Evolutionary conservation across 129 eudicot species (phyloP).

Genomic region (Oenanthe sinensis): DNA sequence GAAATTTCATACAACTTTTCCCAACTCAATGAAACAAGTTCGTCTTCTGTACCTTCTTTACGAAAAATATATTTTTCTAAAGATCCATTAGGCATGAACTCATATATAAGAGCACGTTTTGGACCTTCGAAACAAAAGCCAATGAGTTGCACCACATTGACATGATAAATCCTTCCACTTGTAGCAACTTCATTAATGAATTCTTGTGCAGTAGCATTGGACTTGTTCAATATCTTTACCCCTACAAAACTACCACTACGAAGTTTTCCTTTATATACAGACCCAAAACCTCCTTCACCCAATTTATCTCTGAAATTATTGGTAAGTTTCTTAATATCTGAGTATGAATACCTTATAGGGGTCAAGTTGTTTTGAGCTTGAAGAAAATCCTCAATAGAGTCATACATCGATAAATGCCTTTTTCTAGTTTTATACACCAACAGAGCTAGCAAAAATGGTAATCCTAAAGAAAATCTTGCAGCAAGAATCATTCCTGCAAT

Average conservation of each 20-base stretch:
- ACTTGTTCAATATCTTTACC: neutral
- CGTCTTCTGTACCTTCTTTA: neutral
- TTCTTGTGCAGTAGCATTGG: neutral
- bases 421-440: neutral
- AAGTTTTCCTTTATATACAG: neutral
- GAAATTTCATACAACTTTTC: neutral
- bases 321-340: neutral
- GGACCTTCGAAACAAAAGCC: conserved; percentile 3
- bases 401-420: neutral
- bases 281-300: conserved; percentile 1
- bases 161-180: conserved; percentile 4
- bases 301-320: neutral
- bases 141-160: neutral
- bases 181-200: neutral
- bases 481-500: neutral
- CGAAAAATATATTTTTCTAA: neutral
- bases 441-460: neutral
- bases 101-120: neutral
- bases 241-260: neutral
- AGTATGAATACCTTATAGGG: neutral
- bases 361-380: neutral
- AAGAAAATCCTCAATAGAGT: neutral
- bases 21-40: neutral
- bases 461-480: neutral
- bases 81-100: neutral